Conservation (phyloP, 768 basidiomycete species). For the Dictyophora rubrovolvata region DNA sequence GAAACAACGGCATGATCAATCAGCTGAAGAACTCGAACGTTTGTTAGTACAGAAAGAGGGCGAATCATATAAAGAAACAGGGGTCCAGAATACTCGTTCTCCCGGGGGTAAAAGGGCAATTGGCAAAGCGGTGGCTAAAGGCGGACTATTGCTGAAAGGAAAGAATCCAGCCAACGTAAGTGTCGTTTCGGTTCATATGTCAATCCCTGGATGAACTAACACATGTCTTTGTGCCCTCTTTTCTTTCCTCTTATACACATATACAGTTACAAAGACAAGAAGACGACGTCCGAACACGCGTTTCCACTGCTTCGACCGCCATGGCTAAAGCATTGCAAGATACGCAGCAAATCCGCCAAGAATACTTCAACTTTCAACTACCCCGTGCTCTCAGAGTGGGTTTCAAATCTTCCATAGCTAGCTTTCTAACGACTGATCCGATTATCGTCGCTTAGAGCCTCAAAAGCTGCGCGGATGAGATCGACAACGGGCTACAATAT, state of each 20-base stretch:
- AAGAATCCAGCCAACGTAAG: slow-evolving; percentile 82
- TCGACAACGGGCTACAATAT: slow-evolving; percentile 97
- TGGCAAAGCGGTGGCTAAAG: slow-evolving; percentile 87
- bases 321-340: slow-evolving; percentile 87
- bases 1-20: slow-evolving; percentile 74
- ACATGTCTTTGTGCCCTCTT: neutral
- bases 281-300: slow-evolving; percentile 80
- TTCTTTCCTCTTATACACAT: neutral
- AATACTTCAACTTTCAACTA: slow-evolving; percentile 96
- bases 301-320: slow-evolving; percentile 78
- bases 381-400: slow-evolving; percentile 86
- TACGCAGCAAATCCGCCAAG: slow-evolving; percentile 84
- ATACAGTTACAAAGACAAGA: slow-evolving; percentile 80
- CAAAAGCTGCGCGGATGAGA: slow-evolving; percentile 92
- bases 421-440: neutral
- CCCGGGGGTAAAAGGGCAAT: slow-evolving; percentile 72
- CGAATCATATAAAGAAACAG: slow-evolving; percentile 78
- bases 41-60: slow-evolving; percentile 91
- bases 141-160: slow-evolving; percentile 80
- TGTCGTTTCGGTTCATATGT: slow-evolving; percentile 8
- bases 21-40: slow-evolving; percentile 90
- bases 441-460: slow-evolving; percentile 43
- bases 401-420: slow-evolving; percentile 15
- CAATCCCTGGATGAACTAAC: neutral
- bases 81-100: slow-evolving; percentile 45